Evolutionary conservation across 768 basidiomycete species (phyloP), one percentile per base, ranked within the genome.

Genomic region (Naganishia vaughanmartiniae): DNA sequence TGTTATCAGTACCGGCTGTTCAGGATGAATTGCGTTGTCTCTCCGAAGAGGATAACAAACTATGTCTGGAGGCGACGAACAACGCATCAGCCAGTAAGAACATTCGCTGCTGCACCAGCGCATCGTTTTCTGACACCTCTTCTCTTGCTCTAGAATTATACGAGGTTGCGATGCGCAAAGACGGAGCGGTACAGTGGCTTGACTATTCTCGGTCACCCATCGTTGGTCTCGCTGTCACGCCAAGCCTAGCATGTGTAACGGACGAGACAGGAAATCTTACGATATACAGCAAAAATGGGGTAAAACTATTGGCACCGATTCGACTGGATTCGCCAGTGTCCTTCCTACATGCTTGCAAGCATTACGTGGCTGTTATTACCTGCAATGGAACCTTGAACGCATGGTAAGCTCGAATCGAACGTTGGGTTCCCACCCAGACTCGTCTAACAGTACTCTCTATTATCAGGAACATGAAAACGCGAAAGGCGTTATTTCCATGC

Each of bases 201-300:
- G 94, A 97, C 80, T 98, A 90, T 81, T 76, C 95, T 10, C 87
- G 90, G 0, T 87, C 86, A 1, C 88, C 89, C 30, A 87, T 87
- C n/a, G 78, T 94, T 19, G 83, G 84, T 0, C 76, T 91, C 57
- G 87, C 87, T 5, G 88, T 88, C 0, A 89, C 91, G 0, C 76
- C 79, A 15, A 76, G 75, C 1, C 92, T 91, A 77, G 89, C 88
- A 74, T 93, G 91, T 9, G 90, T 87, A 4, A 90, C 87, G 0
- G 85, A 87, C 82, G 85, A 89, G 72, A 93, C 96, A 78, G 91
- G 90, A 0, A 85, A 85, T 4, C 82, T 98, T n/a, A 86, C 85
- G 72, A 87, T 95, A 12, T 97, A 97, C 81, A 90, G 92, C 4
- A 85, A 85, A 56, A 88, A 88, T 0, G 95, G 95, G 5, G 83